phyloP scores from a whole-genome alignment of 2,329 filamentous ascomycete genomes.

The Aureobasidium namibiae region DNA sequence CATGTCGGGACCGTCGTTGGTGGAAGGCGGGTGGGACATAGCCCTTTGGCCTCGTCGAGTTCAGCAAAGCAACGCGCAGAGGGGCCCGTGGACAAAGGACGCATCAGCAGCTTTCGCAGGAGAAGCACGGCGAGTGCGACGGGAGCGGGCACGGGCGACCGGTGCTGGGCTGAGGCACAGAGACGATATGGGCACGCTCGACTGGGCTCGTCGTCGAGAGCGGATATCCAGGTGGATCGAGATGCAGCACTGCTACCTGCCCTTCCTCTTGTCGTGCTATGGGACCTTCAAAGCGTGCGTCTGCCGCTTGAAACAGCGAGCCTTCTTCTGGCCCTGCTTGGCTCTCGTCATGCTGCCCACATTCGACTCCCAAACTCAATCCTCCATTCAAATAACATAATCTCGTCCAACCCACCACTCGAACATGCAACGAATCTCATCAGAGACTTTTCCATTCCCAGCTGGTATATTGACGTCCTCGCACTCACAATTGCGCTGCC shows the following conservation, averaged over 20 bases:
- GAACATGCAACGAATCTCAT: background rate
- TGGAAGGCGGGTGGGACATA: background rate
- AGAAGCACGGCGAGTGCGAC: background rate
- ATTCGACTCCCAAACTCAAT: background rate
- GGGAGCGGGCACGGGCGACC: background rate
- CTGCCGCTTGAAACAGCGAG: background rate
- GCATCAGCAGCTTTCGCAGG: background rate
- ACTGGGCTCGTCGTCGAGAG: conserved; percentile 3
- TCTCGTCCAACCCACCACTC: too few species aligned
- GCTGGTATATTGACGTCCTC: too few species aligned
- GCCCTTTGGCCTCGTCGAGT: conserved; percentile 1
- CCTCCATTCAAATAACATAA: background rate
- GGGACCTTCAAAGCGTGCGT: background rate
- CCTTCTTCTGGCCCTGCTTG: background rate
- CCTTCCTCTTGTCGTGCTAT: background rate
- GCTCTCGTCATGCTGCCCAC: background rate
- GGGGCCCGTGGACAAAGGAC: background rate
- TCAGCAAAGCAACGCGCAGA: conserved; percentile 8
- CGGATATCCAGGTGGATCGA: background rate
- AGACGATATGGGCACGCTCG: background rate
- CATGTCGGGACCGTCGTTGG: background rate
- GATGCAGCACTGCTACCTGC: background rate
- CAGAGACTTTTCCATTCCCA: too few species aligned
- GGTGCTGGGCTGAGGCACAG: background rate
- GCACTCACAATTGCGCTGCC: background rate